Evolutionary conservation across 2,329 filamentous ascomycete genomes (phyloP).

Genomic region (Neonectria punicea): DNA sequence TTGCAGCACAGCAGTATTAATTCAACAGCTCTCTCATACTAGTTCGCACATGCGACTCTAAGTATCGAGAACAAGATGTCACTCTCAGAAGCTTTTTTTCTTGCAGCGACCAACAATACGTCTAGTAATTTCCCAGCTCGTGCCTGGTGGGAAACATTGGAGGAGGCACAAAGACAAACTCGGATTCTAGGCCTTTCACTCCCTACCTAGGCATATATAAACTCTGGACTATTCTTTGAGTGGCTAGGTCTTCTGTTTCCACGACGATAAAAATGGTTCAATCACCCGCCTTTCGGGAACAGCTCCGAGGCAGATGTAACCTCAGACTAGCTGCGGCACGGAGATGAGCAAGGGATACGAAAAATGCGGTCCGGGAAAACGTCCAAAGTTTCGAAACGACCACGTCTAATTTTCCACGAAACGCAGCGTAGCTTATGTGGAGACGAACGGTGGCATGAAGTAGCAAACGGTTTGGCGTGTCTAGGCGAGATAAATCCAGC

Average conservation of each 20-base stretch:
- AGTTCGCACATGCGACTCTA: background rate
- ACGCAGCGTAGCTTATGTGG: background rate
- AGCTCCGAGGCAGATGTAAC: background rate
- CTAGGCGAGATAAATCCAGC: background rate
- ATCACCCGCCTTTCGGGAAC: background rate
- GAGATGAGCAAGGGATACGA: background rate
- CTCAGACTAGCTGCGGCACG: too few species aligned
- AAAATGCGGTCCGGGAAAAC: background rate
- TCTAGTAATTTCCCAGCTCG: too few species aligned
- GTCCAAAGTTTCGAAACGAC: background rate
- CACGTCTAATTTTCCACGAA: background rate
- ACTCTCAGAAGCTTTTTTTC: too few species aligned
- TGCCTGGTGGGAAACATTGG: too few species aligned
- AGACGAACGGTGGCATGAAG: background rate
- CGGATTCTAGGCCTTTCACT: too few species aligned
- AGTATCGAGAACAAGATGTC: too few species aligned
- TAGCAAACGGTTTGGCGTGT: too few species aligned
- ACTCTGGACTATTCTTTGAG: background rate
- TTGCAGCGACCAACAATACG: too few species aligned
- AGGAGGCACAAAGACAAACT: too few species aligned
- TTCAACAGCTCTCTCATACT: background rate
- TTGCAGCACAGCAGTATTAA: constrained; percentile 27
- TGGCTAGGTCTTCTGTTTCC: background rate
- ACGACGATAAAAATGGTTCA: background rate
- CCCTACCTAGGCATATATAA: background rate